Evolutionary conservation across 2,329 filamentous ascomycete genomes (phyloP).

Genomic region (Fusarium palustre): DNA sequence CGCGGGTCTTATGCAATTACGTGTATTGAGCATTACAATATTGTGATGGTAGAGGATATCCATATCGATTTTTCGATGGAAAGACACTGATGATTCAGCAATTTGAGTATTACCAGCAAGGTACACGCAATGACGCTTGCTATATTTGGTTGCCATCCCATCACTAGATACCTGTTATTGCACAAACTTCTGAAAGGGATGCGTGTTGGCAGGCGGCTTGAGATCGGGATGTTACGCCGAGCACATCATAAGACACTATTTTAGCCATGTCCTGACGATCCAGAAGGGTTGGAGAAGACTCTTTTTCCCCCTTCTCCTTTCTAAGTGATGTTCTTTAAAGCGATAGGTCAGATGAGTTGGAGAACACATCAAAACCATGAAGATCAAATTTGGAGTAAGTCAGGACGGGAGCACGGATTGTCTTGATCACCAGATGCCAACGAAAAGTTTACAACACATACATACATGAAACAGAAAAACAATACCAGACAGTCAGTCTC

Average conservation of each 20-base stretch:
- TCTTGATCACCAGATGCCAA: slow-evolving; percentile 14
- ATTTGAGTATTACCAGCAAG: neutral
- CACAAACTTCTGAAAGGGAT: slow-evolving; percentile 5
- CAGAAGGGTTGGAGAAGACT: slow-evolving; percentile 24
- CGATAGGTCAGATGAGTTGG: slow-evolving; percentile 23
- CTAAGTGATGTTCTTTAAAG: neutral
- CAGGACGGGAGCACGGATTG: slow-evolving; percentile 18
- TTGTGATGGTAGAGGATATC: slow-evolving; percentile 2
- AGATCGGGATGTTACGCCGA: slow-evolving; percentile 6
- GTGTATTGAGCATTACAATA: neutral
- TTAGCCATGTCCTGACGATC: slow-evolving; percentile 8
- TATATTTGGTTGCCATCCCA: neutral
- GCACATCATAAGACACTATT: slow-evolving; percentile 30
- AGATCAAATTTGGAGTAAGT: slow-evolving; percentile 30
- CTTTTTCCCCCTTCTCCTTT: neutral
- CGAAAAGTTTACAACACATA: neutral
- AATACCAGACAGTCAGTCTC: neutral
- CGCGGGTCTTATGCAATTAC: neutral
- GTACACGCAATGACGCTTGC: neutral
- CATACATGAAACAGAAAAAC: neutral
- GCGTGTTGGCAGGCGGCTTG: slow-evolving; percentile 15
- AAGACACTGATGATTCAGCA: slow-evolving; percentile 1
- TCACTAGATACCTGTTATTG: neutral
- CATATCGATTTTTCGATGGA: neutral
- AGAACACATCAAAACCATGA: slow-evolving; percentile 20